Percentiles rank a stretch among this genome's conserved stretches.
These are phyloP conservation scores for Penicillium herquei DNA, from an alignment of 495 filamentous ascomycete species.

Conservation along the genomic window DNA sequence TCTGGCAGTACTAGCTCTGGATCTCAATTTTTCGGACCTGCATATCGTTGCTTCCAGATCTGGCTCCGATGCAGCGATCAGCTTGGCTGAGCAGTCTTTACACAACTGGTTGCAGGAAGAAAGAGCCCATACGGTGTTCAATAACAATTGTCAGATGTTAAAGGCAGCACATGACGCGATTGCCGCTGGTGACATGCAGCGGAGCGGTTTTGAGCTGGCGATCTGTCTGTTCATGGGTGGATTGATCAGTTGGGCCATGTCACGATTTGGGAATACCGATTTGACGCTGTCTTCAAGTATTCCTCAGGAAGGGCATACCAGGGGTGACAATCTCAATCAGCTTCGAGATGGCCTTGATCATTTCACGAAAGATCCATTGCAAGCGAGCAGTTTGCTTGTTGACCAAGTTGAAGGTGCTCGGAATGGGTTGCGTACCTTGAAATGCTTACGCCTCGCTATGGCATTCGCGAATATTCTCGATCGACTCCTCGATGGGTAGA, in stretches of 20 bases:
- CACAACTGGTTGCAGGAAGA: constrained; percentile 14
- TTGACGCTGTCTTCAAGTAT: background rate
- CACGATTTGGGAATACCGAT: background rate
- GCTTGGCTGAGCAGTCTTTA: constrained; percentile 16
- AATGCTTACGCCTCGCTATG: background rate
- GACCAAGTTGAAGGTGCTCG: constrained; percentile 1
- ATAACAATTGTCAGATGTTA: constrained; percentile 9
- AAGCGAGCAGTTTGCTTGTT: background rate
- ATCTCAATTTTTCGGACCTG: constrained; percentile 4
- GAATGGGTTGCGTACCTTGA: background rate
- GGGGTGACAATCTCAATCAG: background rate
- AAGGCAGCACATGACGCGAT: constrained; percentile 18
- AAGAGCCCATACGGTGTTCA: constrained; percentile 13
- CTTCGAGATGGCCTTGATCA: background rate
- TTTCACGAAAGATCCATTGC: background rate
- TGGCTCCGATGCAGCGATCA: constrained; percentile 18
- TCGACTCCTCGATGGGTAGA: background rate
- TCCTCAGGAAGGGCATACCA: background rate
- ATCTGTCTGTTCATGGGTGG: constrained; percentile 25
- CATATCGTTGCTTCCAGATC: constrained; percentile 3
- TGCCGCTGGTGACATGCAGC: constrained; percentile 13
- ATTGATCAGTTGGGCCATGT: constrained; percentile 17
- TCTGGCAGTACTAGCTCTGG: background rate
- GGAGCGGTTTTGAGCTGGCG: constrained; percentile 21
- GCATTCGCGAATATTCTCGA: constrained; percentile 1